Percentiles rank a stretch among this genome's conserved stretches.
Conservation (phyloP, 192 early-diverging fungal species). For the Podochytrium sp. region DNA sequence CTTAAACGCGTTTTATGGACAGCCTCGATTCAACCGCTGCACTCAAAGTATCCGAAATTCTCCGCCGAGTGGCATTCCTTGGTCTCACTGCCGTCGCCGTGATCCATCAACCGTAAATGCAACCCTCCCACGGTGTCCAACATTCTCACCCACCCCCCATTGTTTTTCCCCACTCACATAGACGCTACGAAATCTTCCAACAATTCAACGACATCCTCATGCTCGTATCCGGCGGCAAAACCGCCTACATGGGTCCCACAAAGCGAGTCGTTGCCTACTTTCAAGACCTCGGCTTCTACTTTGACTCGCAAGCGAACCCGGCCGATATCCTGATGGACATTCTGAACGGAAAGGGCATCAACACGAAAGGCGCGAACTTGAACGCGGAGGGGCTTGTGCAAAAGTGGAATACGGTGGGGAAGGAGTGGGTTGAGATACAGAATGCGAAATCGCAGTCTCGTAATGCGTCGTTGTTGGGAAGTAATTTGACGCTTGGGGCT, state of each 20-base stretch:
- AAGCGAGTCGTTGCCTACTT: conserved; percentile 30
- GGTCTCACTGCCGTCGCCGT: conserved; percentile 66
- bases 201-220: conserved; percentile 78
- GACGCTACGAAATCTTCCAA: conserved; percentile 70
- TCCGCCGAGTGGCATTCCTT: conserved; percentile 59
- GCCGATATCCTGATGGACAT: conserved; percentile 56
- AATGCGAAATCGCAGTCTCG: too few species aligned
- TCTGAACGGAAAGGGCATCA: conserved; percentile 33
- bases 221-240: conserved; percentile 65
- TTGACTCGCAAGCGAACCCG: conserved; percentile 29
- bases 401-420: conserved; percentile 45
- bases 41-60: conserved; percentile 58
- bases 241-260: conserved; percentile 53
- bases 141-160: too few species aligned
- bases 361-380: background rate
- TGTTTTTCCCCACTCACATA: too few species aligned
- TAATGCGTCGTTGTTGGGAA: too few species aligned
- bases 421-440: conserved; percentile 44
- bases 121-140: conserved; percentile 58
- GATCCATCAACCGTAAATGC: conserved; percentile 73
- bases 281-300: conserved; percentile 32
- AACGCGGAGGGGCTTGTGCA: background rate
- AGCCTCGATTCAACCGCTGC: conserved; percentile 64
- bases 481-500: too few species aligned
- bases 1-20: too few species aligned